These are phyloP conservation scores for Jatropha curcas DNA, from an alignment of 345 rosid species.

Conservation along the genomic window DNA sequence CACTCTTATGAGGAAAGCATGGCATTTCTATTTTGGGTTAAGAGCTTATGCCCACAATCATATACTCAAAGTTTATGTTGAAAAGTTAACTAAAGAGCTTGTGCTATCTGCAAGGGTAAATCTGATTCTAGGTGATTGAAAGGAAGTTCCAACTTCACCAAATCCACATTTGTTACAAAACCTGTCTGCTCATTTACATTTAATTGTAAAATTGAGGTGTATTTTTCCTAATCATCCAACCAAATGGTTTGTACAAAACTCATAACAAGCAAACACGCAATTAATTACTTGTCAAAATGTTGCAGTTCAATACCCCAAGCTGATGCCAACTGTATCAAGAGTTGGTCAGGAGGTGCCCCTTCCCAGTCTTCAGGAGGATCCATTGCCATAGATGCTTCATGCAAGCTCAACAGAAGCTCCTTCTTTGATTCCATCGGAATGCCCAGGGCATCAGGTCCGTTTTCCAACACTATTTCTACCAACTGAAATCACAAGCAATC, in stretches of 20 bases:
- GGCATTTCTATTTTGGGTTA: no score
- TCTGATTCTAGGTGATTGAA: neutral
- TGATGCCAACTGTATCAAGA: conserved; percentile 80
- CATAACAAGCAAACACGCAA: neutral
- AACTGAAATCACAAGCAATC: conserved; percentile 45
- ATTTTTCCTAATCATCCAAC: neutral
- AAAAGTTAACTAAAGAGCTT: neutral
- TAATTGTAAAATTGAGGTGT: neutral
- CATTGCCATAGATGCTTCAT: conserved; percentile 68
- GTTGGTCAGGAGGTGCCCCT: conserved; percentile 75
- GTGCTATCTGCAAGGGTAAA: neutral
- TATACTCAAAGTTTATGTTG: neutral
- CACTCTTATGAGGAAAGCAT: neutral
- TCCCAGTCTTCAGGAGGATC: conserved; percentile 97
- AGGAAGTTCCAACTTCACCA: neutral
- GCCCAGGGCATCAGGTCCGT: conserved; percentile 65
- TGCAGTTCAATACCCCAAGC: conserved; percentile 86
- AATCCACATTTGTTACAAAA: neutral
- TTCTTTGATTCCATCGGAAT: conserved; percentile 83
- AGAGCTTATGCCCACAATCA: neutral
- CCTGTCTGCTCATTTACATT: conserved; percentile 12
- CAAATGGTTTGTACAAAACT: conserved; percentile 3
- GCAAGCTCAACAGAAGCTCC: conserved; percentile 70
- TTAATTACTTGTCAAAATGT: conserved; percentile 48
- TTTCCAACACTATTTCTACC: conserved; percentile 74